A percentile compares a stretch with the other conserved stretches of the same genome.
Evolutionary conservation across 1,284 basidiomycete genomes (phyloP).

Genomic region (Tylopilus sp.): DNA sequence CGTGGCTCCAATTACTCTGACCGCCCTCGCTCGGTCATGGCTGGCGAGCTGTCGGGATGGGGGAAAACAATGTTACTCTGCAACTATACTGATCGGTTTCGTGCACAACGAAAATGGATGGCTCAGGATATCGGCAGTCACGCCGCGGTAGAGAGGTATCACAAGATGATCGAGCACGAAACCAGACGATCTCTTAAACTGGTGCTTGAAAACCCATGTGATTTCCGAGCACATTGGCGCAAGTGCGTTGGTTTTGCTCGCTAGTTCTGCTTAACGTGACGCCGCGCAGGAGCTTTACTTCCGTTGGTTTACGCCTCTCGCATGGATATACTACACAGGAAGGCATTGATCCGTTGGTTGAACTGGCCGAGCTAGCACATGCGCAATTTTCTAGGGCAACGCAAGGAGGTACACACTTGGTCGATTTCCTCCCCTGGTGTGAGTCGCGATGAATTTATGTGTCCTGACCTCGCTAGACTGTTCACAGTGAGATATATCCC

Average conservation of each 20-base stretch:
- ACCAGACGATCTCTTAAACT: slow-evolving; percentile 13
- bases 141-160: slow-evolving; percentile 20
- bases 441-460: background rate
- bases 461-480: background rate
- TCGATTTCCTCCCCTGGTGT: slow-evolving; percentile 25
- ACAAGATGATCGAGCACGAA: slow-evolving; percentile 34
- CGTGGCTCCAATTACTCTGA: slow-evolving; percentile 29
- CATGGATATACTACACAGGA: slow-evolving; percentile 27
- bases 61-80: slow-evolving; percentile 35
- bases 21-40: slow-evolving; percentile 32
- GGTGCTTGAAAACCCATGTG: slow-evolving; percentile 12
- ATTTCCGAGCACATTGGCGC: slow-evolving; percentile 15
- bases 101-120: slow-evolving; percentile 30
- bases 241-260: slow-evolving; percentile 17
- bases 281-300: slow-evolving; percentile 12
- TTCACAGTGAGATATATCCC: slow-evolving; percentile 65
- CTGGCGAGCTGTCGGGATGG: slow-evolving; percentile 40
- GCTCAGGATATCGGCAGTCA: slow-evolving; percentile 43
- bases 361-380: slow-evolving; percentile 20
- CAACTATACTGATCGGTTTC: slow-evolving; percentile 32
- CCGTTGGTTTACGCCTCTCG: slow-evolving; percentile 24
- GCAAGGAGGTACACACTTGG: slow-evolving; percentile 8
- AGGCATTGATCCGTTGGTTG: slow-evolving; percentile 26
- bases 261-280: background rate
- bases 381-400: slow-evolving; percentile 23